Conservation (phyloP, 2,329 filamentous ascomycete species). For the Sporothrix dimorphospora region DNA sequence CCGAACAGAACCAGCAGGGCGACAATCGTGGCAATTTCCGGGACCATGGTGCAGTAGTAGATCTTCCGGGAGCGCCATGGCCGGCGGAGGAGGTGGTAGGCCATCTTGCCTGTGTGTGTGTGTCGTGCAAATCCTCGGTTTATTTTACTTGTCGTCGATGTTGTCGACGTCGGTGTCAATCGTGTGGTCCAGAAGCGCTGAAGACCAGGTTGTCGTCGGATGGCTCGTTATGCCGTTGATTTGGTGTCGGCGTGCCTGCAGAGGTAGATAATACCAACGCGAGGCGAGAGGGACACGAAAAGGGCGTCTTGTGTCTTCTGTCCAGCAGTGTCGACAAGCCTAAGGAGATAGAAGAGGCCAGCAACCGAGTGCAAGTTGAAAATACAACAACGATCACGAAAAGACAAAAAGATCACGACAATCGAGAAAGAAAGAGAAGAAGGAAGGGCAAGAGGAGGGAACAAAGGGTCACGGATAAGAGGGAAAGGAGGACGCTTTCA, state of each 20-base stretch:
- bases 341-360: not conserved
- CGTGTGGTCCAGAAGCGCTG: not conserved
- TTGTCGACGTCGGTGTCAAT: too few species aligned
- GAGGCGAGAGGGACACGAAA: not conserved
- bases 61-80: conserved; percentile 60
- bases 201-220: not conserved
- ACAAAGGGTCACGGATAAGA: not conserved
- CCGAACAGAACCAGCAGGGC: conserved; percentile 70
- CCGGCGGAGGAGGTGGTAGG: conserved; percentile 61
- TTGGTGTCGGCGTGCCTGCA: not conserved
- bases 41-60: conserved; percentile 65
- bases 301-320: not conserved
- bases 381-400: not conserved
- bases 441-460: not conserved
- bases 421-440: not conserved
- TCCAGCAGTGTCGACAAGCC: conserved; percentile 1
- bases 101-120: conserved; percentile 38
- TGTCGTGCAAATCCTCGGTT: not conserved
- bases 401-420: not conserved
- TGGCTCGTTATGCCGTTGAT: not conserved
- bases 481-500: conserved; percentile 16
- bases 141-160: not conserved
- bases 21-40: conserved; percentile 69
- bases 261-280: not conserved
- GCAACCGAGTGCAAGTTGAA: not conserved